Base-by-base conservation (phyloP, 345 rosid genomes). In the Melaleuca alternifolia region DNA sequence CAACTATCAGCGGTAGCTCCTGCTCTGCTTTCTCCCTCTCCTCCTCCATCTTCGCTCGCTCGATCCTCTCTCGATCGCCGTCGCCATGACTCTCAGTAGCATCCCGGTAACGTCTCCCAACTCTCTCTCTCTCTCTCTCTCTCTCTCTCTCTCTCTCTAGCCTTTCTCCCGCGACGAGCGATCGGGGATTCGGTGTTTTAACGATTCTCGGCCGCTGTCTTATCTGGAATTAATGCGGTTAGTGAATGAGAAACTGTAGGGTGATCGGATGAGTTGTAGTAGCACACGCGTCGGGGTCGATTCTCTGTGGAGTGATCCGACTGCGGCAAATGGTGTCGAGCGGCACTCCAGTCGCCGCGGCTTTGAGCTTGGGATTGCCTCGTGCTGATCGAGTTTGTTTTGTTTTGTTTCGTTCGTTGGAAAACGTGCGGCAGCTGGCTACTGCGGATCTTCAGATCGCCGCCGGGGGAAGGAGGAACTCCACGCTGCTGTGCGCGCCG, bases 401-500 rank as follows among this genome's bases (percentile, higher is more conserved):
- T 41, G 41, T 41, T 41, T 41, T 41, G 41, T 41, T 48, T 37
- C 37, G 7, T 84, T 10, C 51, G 37, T 26, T 57, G 54, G 11
- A 33, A 33, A 65, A 20, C 59, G 14, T 28, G 20, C 82, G 87
- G 51, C 83, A 92, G 95, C 84, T 93, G 88, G 86, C 90, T 23
- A 51, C 92, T 48, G 14, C 85, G 83, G 94, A 92, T 87, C 88
- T 90, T 82, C 90, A 88, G 86, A 86, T 86, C 7, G 76, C 14
- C 10, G 88, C 88, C n/a, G 93, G 88, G 81, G 91, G 57, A 79
- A 82, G 90, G 87, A 92, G 92, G 87, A 94, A 94, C 86, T 84
- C 91, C 24, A 89, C 94, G 4, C 85, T 90, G 61, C 89, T 93
- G 20, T 94, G 94, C 20, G 92, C 92, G 23, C 94, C 94, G 33